A percentile compares a stretch with the other conserved stretches of the same genome.
Conservation (phyloP, 805 yeast species). For the Teunomyces barrocoloradensis region DNA sequence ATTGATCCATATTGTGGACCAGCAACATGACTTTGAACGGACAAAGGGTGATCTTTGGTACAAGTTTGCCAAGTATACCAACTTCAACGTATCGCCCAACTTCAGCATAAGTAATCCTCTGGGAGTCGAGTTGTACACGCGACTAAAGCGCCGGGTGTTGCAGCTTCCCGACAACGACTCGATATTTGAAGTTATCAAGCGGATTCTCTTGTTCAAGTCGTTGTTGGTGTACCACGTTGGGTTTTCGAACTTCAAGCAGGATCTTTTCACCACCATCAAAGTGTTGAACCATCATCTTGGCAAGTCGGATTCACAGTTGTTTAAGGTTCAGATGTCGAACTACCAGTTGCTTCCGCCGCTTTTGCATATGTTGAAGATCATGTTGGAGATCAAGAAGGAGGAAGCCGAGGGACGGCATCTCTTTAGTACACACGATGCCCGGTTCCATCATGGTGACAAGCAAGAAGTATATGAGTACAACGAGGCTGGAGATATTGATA, state of each 20-base stretch:
- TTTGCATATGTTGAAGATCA: constrained; percentile 28
- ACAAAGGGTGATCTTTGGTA: background rate
- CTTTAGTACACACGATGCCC: background rate
- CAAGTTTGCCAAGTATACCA: constrained; percentile 8
- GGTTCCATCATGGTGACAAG: constrained; percentile 1
- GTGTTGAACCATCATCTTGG: constrained; percentile 12
- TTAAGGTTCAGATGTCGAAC: constrained; percentile 25
- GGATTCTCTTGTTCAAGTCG: constrained; percentile 21
- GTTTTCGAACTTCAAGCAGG: constrained; percentile 13
- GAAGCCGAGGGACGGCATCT: background rate
- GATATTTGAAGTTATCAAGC: constrained; percentile 11
- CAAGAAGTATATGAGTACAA: background rate
- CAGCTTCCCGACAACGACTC: constrained; percentile 7
- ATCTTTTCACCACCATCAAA: constrained; percentile 16
- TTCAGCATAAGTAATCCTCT: background rate
- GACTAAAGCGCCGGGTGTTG: constrained; percentile 6
- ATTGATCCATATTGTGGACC: constrained; percentile 7
- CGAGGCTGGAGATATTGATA: constrained; percentile 9
- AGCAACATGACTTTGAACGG: constrained; percentile 4
- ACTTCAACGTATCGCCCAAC: constrained; percentile 9
- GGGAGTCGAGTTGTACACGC: background rate
- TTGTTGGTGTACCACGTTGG: constrained; percentile 19
- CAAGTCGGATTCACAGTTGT: constrained; percentile 13
- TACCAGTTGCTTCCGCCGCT: constrained; percentile 32
- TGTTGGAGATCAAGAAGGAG: constrained; percentile 12